Base-by-base conservation (phyloP, 345 rosid species). In the Eucalyptus marginata region DNA sequence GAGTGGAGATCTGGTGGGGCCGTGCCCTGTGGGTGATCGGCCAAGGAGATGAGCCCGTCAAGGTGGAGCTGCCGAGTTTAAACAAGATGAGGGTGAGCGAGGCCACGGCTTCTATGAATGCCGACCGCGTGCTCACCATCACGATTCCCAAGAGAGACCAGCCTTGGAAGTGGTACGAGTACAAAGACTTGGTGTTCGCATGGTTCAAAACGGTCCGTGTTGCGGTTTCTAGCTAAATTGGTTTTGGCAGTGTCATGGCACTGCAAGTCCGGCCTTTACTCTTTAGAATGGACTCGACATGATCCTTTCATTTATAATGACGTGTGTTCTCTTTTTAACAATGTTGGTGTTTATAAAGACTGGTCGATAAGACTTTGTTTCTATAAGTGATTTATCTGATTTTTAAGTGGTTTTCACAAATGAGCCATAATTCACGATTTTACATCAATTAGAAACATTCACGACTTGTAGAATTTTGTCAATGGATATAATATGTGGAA, bases 291-390 rank as follows among this genome's bases (percentile, higher is more conserved):
- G 76, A 14, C 76, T 14, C 17, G 5, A 64, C 76, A 15, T 7
- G 76, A n/a, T 64, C 20, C 76, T 64, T n/a, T n/a, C 20, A 64
- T 64, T 15, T n/a, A n/a, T n/a, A 64, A 64, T n/a, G 31, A 64
- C 40, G 15, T 2, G 20, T 64, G 20, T 64, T 64, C 36, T n/a
- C 16, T 64, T 14, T 64, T 64, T 2, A n/a, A 14, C 11, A n/a
- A 64, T 14, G 40, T n/a, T 64, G 33, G 17, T 0, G 5, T 29
- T 64, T 64, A n/a, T n/a, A 14, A 64, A 0, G 40, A 64, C 20
- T 4, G 40, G 40, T 64, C 20, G 4, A 7, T n/a, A 8, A 7
- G 3, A n/a, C 76, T 64, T 29, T 7, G 76, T n/a, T n/a, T 64
- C 5, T n/a, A 7, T 7, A n/a, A 64, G 76, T 64, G 76, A n/a